Evolutionary conservation across 2,329 filamentous ascomycete species (phyloP).

Genomic region (Hymenoscyphus repandus): DNA sequence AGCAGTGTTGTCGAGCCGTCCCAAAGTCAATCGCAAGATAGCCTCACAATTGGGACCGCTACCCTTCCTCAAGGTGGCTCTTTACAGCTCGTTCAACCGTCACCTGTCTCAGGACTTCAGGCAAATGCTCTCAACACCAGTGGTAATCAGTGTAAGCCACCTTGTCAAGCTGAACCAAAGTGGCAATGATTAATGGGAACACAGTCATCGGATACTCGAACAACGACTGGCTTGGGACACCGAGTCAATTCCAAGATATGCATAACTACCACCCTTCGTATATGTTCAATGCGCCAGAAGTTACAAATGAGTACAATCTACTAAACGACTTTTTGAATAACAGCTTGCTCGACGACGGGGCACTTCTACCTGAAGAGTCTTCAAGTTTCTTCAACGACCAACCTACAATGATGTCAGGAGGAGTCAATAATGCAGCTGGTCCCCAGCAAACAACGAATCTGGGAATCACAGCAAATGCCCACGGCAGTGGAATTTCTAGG

Average conservation of each 20-base stretch:
- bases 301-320: constrained; percentile 93
- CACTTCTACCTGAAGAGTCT: constrained; percentile 63
- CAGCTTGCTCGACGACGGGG: constrained; percentile 80
- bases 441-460: constrained; percentile 31
- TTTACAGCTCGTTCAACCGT: constrained; percentile 68
- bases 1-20: constrained; percentile 51
- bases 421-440: constrained; percentile 38
- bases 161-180: constrained; percentile 6
- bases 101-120: constrained; percentile 62
- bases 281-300: constrained; percentile 91
- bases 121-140: constrained; percentile 55
- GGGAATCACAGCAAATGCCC: constrained; percentile 33
- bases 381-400: constrained; percentile 57
- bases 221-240: constrained; percentile 70
- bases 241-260: constrained; percentile 89
- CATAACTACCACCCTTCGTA: constrained; percentile 90
- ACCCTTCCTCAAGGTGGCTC: constrained; percentile 43
- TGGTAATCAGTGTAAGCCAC: constrained; percentile 68
- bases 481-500: constrained; percentile 52
- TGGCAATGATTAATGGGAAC: constrained; percentile 25
- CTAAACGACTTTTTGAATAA: constrained; percentile 95
- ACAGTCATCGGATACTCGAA: constrained; percentile 79
- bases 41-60: constrained; percentile 33
- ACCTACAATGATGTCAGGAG: constrained; percentile 42
- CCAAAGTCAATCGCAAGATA: constrained; percentile 42